Evolutionary conservation across 225 moss, liverwort and hornwort genomes (phyloP).

Genomic region (Polytrichum commune): DNA sequence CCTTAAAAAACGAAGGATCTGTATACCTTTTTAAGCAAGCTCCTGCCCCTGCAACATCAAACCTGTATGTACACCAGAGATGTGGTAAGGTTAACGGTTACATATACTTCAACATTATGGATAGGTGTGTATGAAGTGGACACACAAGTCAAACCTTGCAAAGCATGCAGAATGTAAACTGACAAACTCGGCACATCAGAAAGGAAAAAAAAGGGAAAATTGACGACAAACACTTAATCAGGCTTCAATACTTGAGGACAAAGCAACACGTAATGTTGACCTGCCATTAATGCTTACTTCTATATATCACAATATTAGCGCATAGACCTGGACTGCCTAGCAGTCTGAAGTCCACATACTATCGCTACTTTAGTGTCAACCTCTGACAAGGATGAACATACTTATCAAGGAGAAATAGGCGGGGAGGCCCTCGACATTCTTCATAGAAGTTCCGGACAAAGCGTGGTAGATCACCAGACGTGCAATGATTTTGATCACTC

Average conservation of each 20-base stretch:
- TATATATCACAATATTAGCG: too few relatives aligned
- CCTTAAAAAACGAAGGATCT: slow-evolving; percentile 94
- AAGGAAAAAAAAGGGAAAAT: too few relatives aligned
- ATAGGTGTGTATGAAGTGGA: too few relatives aligned
- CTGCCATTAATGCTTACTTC: too few relatives aligned
- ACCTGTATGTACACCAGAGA: slow-evolving; percentile 39
- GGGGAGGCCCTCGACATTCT: slow-evolving; percentile 94
- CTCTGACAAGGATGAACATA: slow-evolving; percentile 19
- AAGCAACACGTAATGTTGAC: too few relatives aligned
- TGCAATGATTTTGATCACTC: slow-evolving; percentile 97
- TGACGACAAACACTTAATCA: too few relatives aligned
- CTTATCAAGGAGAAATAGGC: slow-evolving; percentile 93
- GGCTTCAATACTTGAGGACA: too few relatives aligned
- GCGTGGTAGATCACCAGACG: slow-evolving; percentile 87
- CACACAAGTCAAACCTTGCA: too few relatives aligned
- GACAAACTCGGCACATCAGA: too few relatives aligned
- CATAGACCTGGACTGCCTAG: too few relatives aligned
- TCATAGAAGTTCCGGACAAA: slow-evolving; percentile 90
- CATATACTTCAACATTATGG: not conserved
- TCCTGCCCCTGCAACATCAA: slow-evolving; percentile 88
- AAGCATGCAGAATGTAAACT: too few relatives aligned
- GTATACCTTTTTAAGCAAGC: slow-evolving; percentile 96
- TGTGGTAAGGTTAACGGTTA: slow-evolving; percentile 7
- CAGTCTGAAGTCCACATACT: too few relatives aligned
- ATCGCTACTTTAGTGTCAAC: not conserved